phyloP scores from a whole-genome alignment of 2,329 filamentous ascomycete genomes.

The Dothiorella sarmentorum region DNA sequence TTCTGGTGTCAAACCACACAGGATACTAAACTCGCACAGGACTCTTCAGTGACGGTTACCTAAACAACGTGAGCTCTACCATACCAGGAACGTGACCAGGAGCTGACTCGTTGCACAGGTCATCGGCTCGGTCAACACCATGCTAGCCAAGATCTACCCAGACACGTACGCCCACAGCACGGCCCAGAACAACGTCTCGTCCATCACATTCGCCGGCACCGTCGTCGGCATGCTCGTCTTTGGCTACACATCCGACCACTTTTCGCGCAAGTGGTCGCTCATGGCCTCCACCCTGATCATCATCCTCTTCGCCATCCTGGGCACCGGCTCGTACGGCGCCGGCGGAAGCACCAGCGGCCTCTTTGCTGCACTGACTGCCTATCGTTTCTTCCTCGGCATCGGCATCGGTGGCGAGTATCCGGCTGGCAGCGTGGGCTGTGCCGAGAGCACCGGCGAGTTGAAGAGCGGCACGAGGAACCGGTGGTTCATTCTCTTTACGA shows the following conservation, averaged over 20 bases:
- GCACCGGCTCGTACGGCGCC: slow-evolving; percentile 72
- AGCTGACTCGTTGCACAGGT: too few relatives aligned
- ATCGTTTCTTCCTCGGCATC: slow-evolving; percentile 72
- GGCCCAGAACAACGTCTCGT: slow-evolving; percentile 70
- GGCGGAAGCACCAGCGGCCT: slow-evolving; percentile 66
- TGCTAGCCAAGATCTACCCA: slow-evolving; percentile 66
- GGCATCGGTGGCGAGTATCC: slow-evolving; percentile 82
- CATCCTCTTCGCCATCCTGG: slow-evolving; percentile 77
- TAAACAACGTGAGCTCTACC: slow-evolving; percentile 67
- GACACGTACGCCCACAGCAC: slow-evolving; percentile 64
- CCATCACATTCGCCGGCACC: slow-evolving; percentile 83
- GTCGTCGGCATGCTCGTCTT: slow-evolving; percentile 79
- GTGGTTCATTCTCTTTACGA: slow-evolving; percentile 81
- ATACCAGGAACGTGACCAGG: too few relatives aligned
- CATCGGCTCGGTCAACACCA: slow-evolving; percentile 82
- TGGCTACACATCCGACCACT: slow-evolving; percentile 61
- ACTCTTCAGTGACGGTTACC: slow-evolving; percentile 86
- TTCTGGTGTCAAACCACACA: too few relatives aligned
- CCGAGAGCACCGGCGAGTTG: slow-evolving; percentile 80
- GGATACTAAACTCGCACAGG: slow-evolving; percentile 53
- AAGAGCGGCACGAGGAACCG: slow-evolving; percentile 77
- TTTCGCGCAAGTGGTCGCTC: slow-evolving; percentile 72
- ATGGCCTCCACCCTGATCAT: slow-evolving; percentile 78
- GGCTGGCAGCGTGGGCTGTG: slow-evolving; percentile 76
- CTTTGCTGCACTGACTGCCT: slow-evolving; percentile 75